These are phyloP conservation scores for Irpex lacteus DNA, from an alignment of 1,284 basidiomycete species.

Conservation along the genomic window DNA sequence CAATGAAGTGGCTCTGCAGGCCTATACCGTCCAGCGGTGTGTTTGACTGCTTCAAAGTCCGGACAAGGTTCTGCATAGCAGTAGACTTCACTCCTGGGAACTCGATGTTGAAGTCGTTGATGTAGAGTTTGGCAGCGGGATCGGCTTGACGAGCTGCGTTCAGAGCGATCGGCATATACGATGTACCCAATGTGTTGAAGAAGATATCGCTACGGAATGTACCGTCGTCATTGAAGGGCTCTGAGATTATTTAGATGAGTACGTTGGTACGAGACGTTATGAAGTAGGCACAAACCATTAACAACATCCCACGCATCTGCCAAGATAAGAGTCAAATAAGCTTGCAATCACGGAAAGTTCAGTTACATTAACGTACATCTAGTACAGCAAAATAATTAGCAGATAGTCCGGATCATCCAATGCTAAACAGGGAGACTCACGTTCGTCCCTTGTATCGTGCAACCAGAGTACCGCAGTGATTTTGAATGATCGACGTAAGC, in stretches of 20 bases:
- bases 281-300: slow-evolving; percentile 22
- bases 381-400: background rate
- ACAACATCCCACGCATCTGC: slow-evolving; percentile 31
- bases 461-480: slow-evolving; percentile 43
- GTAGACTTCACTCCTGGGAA: slow-evolving; percentile 45
- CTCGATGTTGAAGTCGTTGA: slow-evolving; percentile 48
- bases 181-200: slow-evolving; percentile 37
- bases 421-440: slow-evolving; percentile 25
- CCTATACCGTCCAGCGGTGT: slow-evolving; percentile 60
- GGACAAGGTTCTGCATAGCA: slow-evolving; percentile 49
- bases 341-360: background rate
- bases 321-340: background rate
- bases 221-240: slow-evolving; percentile 56
- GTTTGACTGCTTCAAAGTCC: slow-evolving; percentile 39
- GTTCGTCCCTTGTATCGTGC: slow-evolving; percentile 45
- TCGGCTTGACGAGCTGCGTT: slow-evolving; percentile 40
- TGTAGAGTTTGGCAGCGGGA: slow-evolving; percentile 31
- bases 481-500: slow-evolving; percentile 39
- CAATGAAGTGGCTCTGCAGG: slow-evolving; percentile 51
- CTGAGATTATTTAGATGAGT: slow-evolving; percentile 16
- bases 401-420: background rate
- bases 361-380: slow-evolving; percentile 18
- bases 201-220: slow-evolving; percentile 41
- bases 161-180: slow-evolving; percentile 39
- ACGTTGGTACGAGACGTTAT: background rate